phyloP scores from a whole-genome alignment of 345 rosid species.

The Nasturtium officinale region DNA sequence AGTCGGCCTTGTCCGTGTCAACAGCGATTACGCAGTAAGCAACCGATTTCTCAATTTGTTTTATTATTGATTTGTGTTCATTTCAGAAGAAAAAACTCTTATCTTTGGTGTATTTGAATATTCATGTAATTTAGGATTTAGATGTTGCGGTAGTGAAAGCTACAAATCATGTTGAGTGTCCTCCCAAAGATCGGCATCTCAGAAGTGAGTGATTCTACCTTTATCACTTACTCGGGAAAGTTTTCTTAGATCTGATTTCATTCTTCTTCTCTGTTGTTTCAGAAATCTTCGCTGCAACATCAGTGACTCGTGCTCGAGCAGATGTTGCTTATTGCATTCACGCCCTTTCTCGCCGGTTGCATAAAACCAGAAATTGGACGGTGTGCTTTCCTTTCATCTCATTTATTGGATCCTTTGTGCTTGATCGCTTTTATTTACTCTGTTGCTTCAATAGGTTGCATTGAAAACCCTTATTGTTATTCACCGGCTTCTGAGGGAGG shows the following conservation, averaged over 20 bases:
- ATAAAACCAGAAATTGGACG: constrained; percentile 92
- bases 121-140: constrained; percentile 63
- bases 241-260: constrained; percentile 44
- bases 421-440: too few relatives aligned
- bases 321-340: constrained; percentile 91
- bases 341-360: constrained; percentile 77
- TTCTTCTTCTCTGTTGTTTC: constrained; percentile 19
- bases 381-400: constrained; percentile 10
- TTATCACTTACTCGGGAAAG: neutral
- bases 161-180: constrained; percentile 95
- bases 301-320: constrained; percentile 81
- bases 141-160: constrained; percentile 98
- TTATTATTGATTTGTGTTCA: too few relatives aligned
- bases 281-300: constrained; percentile 76
- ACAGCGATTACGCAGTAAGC: constrained; percentile 92
- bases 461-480: constrained; percentile 87
- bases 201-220: constrained; percentile 59
- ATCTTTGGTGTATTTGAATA: constrained; percentile 13
- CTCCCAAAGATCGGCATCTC: constrained; percentile 95
- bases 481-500: constrained; percentile 87
- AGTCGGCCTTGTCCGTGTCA: constrained; percentile 99
- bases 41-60: constrained; percentile 8
- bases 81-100: too few relatives aligned
- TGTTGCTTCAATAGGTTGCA: constrained; percentile 76
- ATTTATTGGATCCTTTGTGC: too few relatives aligned